Conservation (phyloP, 2,329 filamentous ascomycete species). For the Pseudodiploospora longispora region DNA sequence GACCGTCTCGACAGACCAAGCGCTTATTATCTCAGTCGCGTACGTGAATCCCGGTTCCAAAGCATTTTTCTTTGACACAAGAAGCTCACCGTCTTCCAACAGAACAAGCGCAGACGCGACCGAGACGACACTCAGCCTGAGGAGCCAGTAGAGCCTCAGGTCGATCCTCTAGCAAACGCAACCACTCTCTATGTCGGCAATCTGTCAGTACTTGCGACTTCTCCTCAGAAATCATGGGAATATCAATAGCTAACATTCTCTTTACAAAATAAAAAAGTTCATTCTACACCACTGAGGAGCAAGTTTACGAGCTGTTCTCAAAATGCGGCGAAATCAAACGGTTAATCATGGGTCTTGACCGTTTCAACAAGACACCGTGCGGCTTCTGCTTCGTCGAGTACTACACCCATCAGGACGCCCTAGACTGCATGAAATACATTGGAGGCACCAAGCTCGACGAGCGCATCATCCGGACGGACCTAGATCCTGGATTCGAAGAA, state of each 20-base stretch:
- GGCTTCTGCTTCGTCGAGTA: constrained; percentile 99
- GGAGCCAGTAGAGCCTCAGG: constrained; percentile 37
- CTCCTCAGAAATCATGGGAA: background rate
- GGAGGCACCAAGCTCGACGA: constrained; percentile 97
- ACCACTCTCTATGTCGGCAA: constrained; percentile 98
- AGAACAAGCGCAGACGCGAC: constrained; percentile 68
- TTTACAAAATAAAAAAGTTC: constrained; percentile 46
- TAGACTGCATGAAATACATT: constrained; percentile 98
- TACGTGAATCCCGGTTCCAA: constrained; percentile 30
- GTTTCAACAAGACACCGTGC: constrained; percentile 95
- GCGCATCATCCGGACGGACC: constrained; percentile 87
- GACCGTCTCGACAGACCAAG: constrained; percentile 91
- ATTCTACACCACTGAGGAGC: constrained; percentile 98
- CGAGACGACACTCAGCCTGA: constrained; percentile 47
- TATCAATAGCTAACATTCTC: constrained; percentile 9
- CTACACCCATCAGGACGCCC: constrained; percentile 92
- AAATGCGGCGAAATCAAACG: constrained; percentile 98
- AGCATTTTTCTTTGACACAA: background rate
- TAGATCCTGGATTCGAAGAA: constrained; percentile 93
- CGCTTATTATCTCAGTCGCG: constrained; percentile 82
- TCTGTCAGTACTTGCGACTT: constrained; percentile 45
- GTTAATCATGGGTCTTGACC: constrained; percentile 93
- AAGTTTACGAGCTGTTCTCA: constrained; percentile 93
- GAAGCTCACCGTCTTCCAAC: constrained; percentile 7
- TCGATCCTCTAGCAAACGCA: constrained; percentile 73